phyloP scores from a whole-genome alignment of 345 rosid genomes.

The Cardamine chenopodiifolia region DNA sequence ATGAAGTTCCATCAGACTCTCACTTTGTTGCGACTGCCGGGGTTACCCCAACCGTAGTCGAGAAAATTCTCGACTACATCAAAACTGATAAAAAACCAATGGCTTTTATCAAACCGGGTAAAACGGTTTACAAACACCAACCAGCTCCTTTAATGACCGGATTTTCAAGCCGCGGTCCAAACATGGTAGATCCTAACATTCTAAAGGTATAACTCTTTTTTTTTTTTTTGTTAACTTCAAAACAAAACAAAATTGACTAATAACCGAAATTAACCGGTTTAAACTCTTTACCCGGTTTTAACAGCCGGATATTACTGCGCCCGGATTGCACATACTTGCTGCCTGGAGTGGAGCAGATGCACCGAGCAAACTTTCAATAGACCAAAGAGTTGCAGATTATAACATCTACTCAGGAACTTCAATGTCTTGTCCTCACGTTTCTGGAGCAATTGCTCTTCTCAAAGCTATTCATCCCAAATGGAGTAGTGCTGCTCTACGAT shows the following conservation, averaged over 20 bases:
- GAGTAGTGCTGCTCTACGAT: conserved; percentile 88
- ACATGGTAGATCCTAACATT: conserved; percentile 55
- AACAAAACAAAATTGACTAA: neutral
- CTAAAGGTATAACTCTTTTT: conserved; percentile 62
- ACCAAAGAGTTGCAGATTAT: conserved; percentile 51
- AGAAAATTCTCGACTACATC: conserved; percentile 55
- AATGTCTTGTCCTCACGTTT: conserved; percentile 91
- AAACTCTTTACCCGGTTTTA: neutral
- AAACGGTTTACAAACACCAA: conserved; percentile 46
- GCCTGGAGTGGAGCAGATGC: conserved; percentile 75
- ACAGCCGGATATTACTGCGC: conserved; percentile 86
- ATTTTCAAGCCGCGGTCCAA: conserved; percentile 84
- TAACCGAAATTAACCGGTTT: neutral
- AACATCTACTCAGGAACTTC: conserved; percentile 76
- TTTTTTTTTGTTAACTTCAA: neutral
- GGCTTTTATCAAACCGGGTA: conserved; percentile 53
- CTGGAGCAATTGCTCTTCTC: conserved; percentile 73
- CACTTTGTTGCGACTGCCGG: conserved; percentile 67
- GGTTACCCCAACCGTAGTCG: conserved; percentile 41
- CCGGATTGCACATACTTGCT: conserved; percentile 75
- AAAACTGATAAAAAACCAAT: conserved; percentile 57
- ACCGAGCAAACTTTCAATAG: conserved; percentile 49
- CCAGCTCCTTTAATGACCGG: conserved; percentile 75
- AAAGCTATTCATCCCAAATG: conserved; percentile 74
- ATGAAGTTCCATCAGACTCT: conserved; percentile 43